Conservation (phyloP, 495 filamentous ascomycete genomes). For the Penicillium angulare region DNA sequence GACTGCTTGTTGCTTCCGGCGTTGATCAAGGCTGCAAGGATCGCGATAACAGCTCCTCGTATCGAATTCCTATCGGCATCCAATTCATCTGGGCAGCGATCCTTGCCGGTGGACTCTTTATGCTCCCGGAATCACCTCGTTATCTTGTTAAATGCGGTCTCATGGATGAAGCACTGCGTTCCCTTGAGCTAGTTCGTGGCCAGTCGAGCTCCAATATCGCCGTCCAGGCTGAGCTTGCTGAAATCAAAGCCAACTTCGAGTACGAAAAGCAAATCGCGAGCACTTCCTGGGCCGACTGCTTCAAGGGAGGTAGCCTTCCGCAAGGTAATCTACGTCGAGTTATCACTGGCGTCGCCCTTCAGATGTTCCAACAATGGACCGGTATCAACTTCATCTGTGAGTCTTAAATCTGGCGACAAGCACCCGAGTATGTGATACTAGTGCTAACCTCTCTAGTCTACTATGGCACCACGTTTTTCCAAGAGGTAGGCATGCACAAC, state of each 20-base stretch:
- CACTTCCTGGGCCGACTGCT: slow-evolving; percentile 57
- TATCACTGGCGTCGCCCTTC: slow-evolving; percentile 63
- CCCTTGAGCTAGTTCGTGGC: slow-evolving; percentile 40
- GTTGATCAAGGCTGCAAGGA: slow-evolving; percentile 65
- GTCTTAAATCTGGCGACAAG: slow-evolving; percentile 15
- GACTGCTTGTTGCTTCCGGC: slow-evolving; percentile 67
- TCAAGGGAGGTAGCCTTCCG: slow-evolving; percentile 53
- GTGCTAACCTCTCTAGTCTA: slow-evolving; percentile 45
- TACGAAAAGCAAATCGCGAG: slow-evolving; percentile 58
- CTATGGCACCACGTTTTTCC: slow-evolving; percentile 68
- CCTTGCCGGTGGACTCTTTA: slow-evolving; percentile 59
- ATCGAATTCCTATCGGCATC: slow-evolving; percentile 65
- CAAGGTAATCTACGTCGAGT: slow-evolving; percentile 61
- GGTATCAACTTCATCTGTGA: slow-evolving; percentile 70
- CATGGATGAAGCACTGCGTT: slow-evolving; percentile 34
- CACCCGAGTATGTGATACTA: slow-evolving; percentile 15
- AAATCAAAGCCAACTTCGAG: slow-evolving; percentile 70
- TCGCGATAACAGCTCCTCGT: slow-evolving; percentile 56
- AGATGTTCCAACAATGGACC: slow-evolving; percentile 76
- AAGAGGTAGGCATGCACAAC: slow-evolving; percentile 59
- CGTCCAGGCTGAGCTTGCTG: slow-evolving; percentile 66
- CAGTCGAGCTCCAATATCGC: slow-evolving; percentile 53
- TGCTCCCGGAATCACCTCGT: slow-evolving; percentile 74
- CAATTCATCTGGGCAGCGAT: slow-evolving; percentile 69
- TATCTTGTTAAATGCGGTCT: slow-evolving; percentile 56